Conservation (phyloP, 768 basidiomycete species). For the Neoboletus magnificus region DNA sequence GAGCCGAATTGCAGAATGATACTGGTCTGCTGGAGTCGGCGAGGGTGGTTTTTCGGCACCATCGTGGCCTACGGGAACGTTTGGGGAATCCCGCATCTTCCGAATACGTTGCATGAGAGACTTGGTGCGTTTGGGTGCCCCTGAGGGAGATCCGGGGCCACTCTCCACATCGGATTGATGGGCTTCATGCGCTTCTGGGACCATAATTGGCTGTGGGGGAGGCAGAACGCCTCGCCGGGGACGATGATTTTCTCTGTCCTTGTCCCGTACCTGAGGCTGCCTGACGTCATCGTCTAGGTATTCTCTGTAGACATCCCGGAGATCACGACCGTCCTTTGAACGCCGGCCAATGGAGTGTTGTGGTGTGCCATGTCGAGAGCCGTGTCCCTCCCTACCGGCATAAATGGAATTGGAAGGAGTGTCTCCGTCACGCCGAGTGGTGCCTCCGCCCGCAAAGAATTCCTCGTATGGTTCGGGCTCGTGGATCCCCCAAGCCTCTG, state of each 20-base stretch:
- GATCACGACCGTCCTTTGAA: constrained; percentile 49
- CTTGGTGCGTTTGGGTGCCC: constrained; percentile 66
- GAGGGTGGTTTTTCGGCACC: constrained; percentile 42
- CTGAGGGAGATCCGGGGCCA: constrained; percentile 40
- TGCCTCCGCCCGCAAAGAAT: constrained; percentile 79
- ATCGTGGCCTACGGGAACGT: constrained; percentile 65
- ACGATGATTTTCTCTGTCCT: constrained; percentile 32
- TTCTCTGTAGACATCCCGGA: constrained; percentile 44
- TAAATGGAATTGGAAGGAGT: constrained; percentile 68
- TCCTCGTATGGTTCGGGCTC: constrained; percentile 91
- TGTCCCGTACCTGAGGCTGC: constrained; percentile 25
- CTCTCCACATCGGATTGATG: constrained; percentile 36
- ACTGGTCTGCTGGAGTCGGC: constrained; percentile 37
- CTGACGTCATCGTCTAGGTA: constrained; percentile 39
- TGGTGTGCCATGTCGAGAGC: constrained; percentile 35
- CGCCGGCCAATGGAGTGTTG: constrained; percentile 35
- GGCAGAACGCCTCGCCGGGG: constrained; percentile 58
- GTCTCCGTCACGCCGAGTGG: constrained; percentile 43
- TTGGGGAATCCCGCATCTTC: constrained; percentile 84
- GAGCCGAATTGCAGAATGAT: constrained; percentile 39
- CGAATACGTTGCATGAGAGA: constrained; percentile 87
- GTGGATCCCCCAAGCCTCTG: constrained; percentile 91
- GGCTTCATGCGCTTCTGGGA: constrained; percentile 54
- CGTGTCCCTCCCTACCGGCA: constrained; percentile 55
- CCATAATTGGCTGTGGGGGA: constrained; percentile 81